Percentiles rank a stretch among this genome's conserved stretches.
Evolutionary conservation across 2,329 filamentous ascomycete genomes (phyloP).

Genomic region (Colletotrichum sp.): DNA sequence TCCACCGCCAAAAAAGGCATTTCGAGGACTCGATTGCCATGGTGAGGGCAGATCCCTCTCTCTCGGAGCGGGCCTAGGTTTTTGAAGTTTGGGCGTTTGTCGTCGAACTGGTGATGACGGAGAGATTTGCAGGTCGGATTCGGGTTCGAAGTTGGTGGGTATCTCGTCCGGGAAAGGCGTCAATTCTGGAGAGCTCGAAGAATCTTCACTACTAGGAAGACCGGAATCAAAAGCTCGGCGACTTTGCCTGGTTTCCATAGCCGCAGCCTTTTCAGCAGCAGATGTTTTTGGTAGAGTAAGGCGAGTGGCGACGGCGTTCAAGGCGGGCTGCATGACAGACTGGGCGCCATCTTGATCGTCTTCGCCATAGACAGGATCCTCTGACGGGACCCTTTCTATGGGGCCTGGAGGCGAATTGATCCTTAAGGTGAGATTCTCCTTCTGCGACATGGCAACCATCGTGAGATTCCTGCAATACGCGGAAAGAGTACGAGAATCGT

Average conservation of each 20-base stretch:
- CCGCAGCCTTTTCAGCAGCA: constrained; percentile 62
- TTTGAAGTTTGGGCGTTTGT: constrained; percentile 13
- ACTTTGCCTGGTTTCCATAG: constrained; percentile 48
- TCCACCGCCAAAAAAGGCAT: constrained; percentile 36
- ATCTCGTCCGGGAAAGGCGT: constrained; percentile 19
- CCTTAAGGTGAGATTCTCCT: neutral
- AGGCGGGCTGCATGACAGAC: constrained; percentile 63
- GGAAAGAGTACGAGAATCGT: neutral
- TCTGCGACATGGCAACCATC: constrained; percentile 17
- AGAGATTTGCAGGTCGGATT: constrained; percentile 5
- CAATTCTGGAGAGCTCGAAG: constrained; percentile 17
- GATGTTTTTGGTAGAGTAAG: constrained; percentile 60
- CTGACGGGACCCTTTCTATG: constrained; percentile 25
- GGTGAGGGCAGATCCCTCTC: constrained; percentile 31
- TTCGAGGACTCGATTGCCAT: constrained; percentile 48
- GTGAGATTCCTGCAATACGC: neutral
- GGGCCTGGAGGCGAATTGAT: neutral
- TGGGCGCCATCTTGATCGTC: constrained; percentile 60
- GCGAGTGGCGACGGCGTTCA: constrained; percentile 61
- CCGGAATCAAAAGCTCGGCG: constrained; percentile 37
- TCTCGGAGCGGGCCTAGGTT: constrained; percentile 1
- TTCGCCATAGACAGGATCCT: constrained; percentile 35
- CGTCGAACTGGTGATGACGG: constrained; percentile 1
- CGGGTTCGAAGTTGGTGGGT: constrained; percentile 12
- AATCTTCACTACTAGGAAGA: constrained; percentile 5